Evolutionary conservation across 1,284 basidiomycete genomes (phyloP).

Genomic region (Apiotrichum sp.): DNA sequence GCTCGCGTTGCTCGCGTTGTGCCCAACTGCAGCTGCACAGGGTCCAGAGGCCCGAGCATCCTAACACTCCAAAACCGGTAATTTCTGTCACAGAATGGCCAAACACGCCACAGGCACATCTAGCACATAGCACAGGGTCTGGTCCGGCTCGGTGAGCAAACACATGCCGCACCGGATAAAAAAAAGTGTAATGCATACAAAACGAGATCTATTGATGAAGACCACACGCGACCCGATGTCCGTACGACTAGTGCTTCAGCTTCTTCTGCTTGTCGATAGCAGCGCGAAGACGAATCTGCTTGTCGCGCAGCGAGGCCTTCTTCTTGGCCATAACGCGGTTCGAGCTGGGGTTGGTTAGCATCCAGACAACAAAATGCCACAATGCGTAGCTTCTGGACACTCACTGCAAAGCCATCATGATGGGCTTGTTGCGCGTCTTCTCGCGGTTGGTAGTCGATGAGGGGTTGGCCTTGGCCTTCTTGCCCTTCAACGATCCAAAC

Average conservation of each 20-base stretch:
- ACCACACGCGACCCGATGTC: background rate
- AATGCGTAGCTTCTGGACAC: slow-evolving; percentile 20
- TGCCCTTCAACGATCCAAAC: slow-evolving; percentile 81
- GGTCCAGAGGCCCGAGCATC: too few relatives aligned
- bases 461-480: slow-evolving; percentile 71
- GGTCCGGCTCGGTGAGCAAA: too few relatives aligned
- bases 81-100: too few relatives aligned
- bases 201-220: background rate
- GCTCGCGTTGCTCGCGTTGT: too few relatives aligned
- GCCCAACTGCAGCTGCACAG: too few relatives aligned
- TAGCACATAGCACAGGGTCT: too few relatives aligned
- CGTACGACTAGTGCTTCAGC: slow-evolving; percentile 32
- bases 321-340: slow-evolving; percentile 62
- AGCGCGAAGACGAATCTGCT: slow-evolving; percentile 49
- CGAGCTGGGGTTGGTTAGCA: slow-evolving; percentile 25
- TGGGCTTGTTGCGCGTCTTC: slow-evolving; percentile 82
- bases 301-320: slow-evolving; percentile 77
- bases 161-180: too few relatives aligned
- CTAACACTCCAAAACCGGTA: too few relatives aligned
- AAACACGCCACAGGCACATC: too few relatives aligned
- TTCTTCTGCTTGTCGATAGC: slow-evolving; percentile 47
- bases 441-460: slow-evolving; percentile 83
- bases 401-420: slow-evolving; percentile 83
- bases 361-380: background rate
- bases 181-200: slow-evolving; percentile 2